A percentile compares a stretch with the other conserved stretches of the same genome.
phyloP scores from a whole-genome alignment of 208 protist species.

The Acanthamoeba castellanii region DNA sequence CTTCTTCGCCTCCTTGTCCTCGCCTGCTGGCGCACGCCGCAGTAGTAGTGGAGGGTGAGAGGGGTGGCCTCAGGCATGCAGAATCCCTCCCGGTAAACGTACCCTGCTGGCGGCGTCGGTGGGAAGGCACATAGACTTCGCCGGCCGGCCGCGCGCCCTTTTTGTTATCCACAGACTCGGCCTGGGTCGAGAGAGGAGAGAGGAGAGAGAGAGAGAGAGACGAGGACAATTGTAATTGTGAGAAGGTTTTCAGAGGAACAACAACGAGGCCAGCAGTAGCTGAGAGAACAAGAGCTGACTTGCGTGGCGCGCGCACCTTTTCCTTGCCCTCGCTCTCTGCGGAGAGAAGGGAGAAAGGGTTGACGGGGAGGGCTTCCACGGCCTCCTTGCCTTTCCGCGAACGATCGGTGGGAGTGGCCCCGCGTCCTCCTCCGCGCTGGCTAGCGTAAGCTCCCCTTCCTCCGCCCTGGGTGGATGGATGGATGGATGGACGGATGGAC shows the following conservation, averaged over 20 bases:
- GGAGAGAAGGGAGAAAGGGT: neutral
- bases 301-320: neutral
- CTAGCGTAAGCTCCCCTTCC: neutral
- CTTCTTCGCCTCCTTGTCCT: neutral
- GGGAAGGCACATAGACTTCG: neutral
- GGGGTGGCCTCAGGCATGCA: too few species aligned
- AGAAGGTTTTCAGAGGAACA: too few species aligned
- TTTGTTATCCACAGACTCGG: neutral
- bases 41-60: neutral
- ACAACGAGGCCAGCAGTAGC: neutral
- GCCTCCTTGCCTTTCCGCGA: constrained; percentile 24
- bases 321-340: constrained; percentile 22
- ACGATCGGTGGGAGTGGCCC: neutral
- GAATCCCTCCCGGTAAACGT: neutral
- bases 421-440: neutral
- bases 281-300: neutral
- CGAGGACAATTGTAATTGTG: neutral
- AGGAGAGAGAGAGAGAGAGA: too few species aligned
- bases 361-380: neutral
- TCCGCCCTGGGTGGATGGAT: too few species aligned
- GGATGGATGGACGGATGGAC: neutral
- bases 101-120: constrained; percentile 8
- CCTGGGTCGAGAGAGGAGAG: neutral
- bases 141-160: neutral
- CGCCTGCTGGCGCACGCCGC: neutral